These are phyloP conservation scores for Coniochaeta prunicola DNA, from an alignment of 2,329 filamentous ascomycete genomes.

Conservation along the genomic window DNA sequence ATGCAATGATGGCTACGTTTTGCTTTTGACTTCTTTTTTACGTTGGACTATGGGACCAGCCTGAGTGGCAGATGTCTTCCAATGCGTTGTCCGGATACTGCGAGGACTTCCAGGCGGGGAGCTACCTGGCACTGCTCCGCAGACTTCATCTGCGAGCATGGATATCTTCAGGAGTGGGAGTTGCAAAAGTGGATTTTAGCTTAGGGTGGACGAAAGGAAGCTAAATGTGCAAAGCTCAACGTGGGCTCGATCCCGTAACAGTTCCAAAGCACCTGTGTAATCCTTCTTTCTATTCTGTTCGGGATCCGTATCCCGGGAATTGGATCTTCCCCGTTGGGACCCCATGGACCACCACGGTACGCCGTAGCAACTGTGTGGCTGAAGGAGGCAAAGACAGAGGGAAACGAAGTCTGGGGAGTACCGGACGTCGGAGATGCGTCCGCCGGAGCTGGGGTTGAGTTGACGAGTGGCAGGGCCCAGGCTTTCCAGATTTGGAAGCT, in stretches of 20 bases:
- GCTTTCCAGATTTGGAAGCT: too few relatives aligned
- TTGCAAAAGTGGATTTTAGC: not conserved
- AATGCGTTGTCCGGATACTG: not conserved
- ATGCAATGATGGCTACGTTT: not conserved
- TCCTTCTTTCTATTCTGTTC: too few relatives aligned
- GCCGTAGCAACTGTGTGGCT: too few relatives aligned
- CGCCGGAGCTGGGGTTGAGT: too few relatives aligned
- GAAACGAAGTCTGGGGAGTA: too few relatives aligned
- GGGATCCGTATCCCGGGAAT: too few relatives aligned
- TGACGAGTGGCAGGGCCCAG: too few relatives aligned
- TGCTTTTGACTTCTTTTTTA: not conserved
- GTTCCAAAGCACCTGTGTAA: not conserved
- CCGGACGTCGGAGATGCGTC: too few relatives aligned
- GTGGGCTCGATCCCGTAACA: not conserved
- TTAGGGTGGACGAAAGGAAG: not conserved
- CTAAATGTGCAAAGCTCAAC: not conserved
- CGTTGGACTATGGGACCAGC: not conserved
- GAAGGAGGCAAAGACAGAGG: too few relatives aligned
- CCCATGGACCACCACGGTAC: too few relatives aligned
- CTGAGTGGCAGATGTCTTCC: not conserved
- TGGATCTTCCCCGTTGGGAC: too few relatives aligned
- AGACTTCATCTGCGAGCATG: not conserved
- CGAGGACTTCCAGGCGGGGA: not conserved
- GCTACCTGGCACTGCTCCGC: not conserved
- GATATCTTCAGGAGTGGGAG: not conserved